A percentile compares a stretch with the other conserved stretches of the same genome.
These are phyloP conservation scores for Solanum paucissectum DNA, from an alignment of 257 asterid species.

Conservation along the genomic window DNA sequence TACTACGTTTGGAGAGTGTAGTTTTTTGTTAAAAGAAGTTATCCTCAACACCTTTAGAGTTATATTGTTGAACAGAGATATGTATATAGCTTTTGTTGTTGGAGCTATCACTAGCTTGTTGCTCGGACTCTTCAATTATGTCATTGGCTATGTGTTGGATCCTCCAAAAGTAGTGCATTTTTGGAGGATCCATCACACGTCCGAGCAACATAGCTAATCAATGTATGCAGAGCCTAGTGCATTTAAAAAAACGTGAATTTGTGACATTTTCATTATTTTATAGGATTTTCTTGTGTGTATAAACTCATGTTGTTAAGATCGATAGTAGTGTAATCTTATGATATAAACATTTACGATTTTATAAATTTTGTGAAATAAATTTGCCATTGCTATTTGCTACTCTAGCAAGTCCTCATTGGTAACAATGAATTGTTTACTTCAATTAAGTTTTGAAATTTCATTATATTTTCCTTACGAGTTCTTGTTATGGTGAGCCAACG, in stretches of 20 bases:
- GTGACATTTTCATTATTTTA: background rate
- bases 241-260: background rate
- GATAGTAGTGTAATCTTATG: background rate
- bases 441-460: background rate
- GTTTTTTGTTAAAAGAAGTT: background rate
- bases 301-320: background rate
- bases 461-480: background rate
- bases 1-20: background rate
- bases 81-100: background rate
- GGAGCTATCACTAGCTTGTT: background rate
- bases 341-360: background rate
- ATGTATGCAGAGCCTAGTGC: background rate
- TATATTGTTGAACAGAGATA: background rate
- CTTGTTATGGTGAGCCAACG: background rate
- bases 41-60: background rate
- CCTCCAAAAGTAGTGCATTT: background rate
- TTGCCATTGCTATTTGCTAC: background rate
- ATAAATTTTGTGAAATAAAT: background rate
- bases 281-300: background rate
- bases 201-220: background rate
- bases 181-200: background rate
- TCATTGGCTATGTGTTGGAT: background rate
- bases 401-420: background rate
- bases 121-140: background rate
- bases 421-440: background rate